These are phyloP conservation scores for Paraphoma chrysanthemicola DNA, from an alignment of 2,329 filamentous ascomycete species.

Conservation along the genomic window DNA sequence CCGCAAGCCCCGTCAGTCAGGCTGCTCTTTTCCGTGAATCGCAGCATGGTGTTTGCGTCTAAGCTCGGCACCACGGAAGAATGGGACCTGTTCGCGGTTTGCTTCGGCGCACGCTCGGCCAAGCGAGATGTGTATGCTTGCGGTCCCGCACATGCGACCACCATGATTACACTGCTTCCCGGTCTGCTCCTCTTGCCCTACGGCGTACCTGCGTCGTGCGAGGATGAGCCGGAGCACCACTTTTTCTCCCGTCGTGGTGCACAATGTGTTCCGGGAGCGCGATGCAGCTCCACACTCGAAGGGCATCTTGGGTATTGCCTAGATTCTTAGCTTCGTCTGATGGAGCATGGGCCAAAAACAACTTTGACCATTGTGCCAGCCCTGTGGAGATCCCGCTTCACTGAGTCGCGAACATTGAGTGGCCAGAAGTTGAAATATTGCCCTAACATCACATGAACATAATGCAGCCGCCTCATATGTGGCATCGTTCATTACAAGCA, in stretches of 20 bases:
- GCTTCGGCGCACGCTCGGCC: slow-evolving; percentile 28
- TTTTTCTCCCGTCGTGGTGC: slow-evolving; percentile 1
- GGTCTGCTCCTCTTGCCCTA: slow-evolving; percentile 8
- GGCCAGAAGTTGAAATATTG: slow-evolving; percentile 15
- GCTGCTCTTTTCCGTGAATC: slow-evolving; percentile 25
- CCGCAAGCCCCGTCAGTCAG: slow-evolving; percentile 3
- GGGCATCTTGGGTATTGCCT: not conserved
- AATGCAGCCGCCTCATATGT: no score
- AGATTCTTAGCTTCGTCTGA: not conserved
- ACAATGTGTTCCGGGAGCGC: not conserved
- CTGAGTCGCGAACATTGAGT: slow-evolving; percentile 8
- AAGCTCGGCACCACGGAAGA: slow-evolving; percentile 33
- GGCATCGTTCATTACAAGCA: no score
- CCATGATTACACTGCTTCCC: slow-evolving; percentile 11
- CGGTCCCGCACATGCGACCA: slow-evolving; percentile 5
- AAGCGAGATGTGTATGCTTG: slow-evolving; percentile 18
- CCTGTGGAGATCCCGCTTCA: slow-evolving; percentile 15
- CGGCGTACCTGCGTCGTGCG: slow-evolving; percentile 16
- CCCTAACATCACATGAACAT: no score
- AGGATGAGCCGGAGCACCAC: slow-evolving; percentile 6
- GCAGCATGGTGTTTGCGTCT: slow-evolving; percentile 4
- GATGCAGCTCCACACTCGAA: not conserved
- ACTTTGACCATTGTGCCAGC: slow-evolving; percentile 15
- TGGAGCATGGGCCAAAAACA: not conserved
- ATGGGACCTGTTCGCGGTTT: slow-evolving; percentile 27